Evolutionary conservation across 2,329 filamentous ascomycete species (phyloP).

Genomic region (Aspergillus sp.): DNA sequence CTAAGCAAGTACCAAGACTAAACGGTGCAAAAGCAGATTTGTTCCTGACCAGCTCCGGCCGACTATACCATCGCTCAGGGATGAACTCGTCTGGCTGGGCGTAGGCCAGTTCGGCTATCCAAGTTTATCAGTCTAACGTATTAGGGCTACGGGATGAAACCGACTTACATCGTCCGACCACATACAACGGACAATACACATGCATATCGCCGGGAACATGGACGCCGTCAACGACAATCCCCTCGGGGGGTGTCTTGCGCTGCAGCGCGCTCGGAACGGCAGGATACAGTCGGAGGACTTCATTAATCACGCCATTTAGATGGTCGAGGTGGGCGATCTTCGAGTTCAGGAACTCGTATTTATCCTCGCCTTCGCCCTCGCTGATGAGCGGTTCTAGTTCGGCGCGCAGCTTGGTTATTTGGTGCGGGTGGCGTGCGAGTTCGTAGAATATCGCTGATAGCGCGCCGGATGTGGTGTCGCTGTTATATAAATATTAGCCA

Average conservation of each 20-base stretch:
- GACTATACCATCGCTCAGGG: conserved; percentile 36
- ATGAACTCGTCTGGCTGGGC: conserved; percentile 23
- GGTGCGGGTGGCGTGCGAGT: conserved; percentile 29
- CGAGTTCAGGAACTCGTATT: background rate
- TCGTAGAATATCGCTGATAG: conserved; percentile 45
- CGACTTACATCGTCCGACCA: conserved; percentile 24
- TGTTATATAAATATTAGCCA: conserved; percentile 5
- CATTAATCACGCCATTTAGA: conserved; percentile 18
- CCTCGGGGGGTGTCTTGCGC: conserved; percentile 17
- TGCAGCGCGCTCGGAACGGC: conserved; percentile 9
- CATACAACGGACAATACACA: conserved; percentile 25
- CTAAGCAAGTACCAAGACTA: conserved; percentile 22
- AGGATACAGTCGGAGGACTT: conserved; percentile 15
- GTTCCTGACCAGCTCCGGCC: conserved; percentile 34
- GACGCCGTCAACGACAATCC: conserved; percentile 19
- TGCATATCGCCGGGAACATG: conserved; percentile 20
- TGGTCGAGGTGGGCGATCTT: conserved; percentile 13
- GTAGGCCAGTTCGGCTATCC: conserved; percentile 28
- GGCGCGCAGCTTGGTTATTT: conserved; percentile 31
- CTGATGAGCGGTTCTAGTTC: conserved; percentile 28
- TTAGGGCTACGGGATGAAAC: too few species aligned
- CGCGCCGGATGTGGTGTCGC: conserved; percentile 45
- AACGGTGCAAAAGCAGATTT: conserved; percentile 38
- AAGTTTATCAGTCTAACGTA: too few species aligned
- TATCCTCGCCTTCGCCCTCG: background rate